phyloP scores from a whole-genome alignment of 2,329 filamentous ascomycete species.

The Emmonsiellopsis sp. region DNA sequence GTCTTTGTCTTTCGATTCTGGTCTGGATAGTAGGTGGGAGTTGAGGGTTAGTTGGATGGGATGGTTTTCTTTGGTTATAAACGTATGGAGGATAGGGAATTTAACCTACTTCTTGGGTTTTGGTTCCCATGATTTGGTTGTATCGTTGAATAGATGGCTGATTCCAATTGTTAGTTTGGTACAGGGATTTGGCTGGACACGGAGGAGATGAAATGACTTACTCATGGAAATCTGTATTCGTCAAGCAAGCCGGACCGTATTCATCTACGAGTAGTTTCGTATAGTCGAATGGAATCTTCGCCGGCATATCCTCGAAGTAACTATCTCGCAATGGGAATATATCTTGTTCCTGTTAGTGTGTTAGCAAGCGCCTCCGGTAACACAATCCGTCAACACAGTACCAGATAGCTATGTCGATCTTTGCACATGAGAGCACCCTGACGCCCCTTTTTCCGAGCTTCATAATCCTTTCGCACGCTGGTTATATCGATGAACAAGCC shows the following conservation, averaged over 20 bases:
- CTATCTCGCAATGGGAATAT: slow-evolving; percentile 50
- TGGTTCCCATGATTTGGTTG: not conserved
- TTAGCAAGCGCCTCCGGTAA: not conserved
- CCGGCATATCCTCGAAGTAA: slow-evolving; percentile 45
- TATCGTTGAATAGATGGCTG: slow-evolving; percentile 1
- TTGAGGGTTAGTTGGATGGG: too few species aligned
- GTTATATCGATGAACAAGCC: slow-evolving; percentile 57
- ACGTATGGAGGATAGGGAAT: too few species aligned
- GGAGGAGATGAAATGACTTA: not conserved
- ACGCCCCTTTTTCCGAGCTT: slow-evolving; percentile 28
- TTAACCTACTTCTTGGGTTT: not conserved
- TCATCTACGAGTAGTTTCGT: slow-evolving; percentile 46
- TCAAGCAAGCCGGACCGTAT: slow-evolving; percentile 33
- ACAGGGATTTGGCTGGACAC: not conserved
- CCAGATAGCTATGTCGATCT: slow-evolving; percentile 46
- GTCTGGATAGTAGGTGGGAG: too few species aligned
- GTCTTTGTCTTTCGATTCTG: too few species aligned
- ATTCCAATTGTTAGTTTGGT: not conserved
- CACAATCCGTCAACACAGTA: slow-evolving; percentile 13
- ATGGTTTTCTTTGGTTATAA: too few species aligned
- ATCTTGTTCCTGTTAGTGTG: slow-evolving; percentile 31
- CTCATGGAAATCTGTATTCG: slow-evolving; percentile 2
- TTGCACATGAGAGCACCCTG: slow-evolving; percentile 46
- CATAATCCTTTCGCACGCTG: slow-evolving; percentile 41
- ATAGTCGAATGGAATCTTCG: slow-evolving; percentile 50